Conservation (phyloP, 148 eudicot species). For the Hydrangea macrophylla region DNA sequence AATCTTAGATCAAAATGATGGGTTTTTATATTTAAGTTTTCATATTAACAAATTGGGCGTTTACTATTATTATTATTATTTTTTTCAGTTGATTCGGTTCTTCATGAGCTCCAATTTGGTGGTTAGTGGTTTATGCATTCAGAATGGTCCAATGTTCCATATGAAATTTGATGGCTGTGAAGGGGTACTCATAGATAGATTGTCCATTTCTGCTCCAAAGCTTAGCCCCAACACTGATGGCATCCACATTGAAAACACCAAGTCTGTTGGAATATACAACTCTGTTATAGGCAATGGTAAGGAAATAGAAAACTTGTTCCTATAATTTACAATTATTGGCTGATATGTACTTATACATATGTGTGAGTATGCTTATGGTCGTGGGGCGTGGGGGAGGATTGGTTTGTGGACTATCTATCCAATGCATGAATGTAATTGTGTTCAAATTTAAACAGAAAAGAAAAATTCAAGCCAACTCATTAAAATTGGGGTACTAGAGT, state of each 20-base stretch:
- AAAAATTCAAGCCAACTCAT: no score
- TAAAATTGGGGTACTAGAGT: no score
- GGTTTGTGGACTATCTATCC: no score
- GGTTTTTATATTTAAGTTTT: not conserved
- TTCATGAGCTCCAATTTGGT: conserved; percentile 79
- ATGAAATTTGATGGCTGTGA: conserved; percentile 90
- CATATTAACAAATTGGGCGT: not conserved
- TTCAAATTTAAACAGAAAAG: no score
- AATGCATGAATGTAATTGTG: no score
- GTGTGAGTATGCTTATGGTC: no score
- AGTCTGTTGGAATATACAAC: conserved; percentile 67
- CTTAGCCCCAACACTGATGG: conserved; percentile 97
- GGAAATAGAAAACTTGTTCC: not conserved
- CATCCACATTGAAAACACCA: conserved; percentile 75
- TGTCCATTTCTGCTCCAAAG: conserved; percentile 79
- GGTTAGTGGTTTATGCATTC: conserved; percentile 57
- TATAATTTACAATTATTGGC: no score
- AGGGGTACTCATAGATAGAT: conserved; percentile 74
- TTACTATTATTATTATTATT: not conserved
- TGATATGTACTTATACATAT: no score
- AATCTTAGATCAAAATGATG: not conserved
- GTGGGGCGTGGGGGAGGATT: no score
- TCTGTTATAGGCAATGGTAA: conserved; percentile 84
- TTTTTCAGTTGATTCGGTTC: conserved; percentile 71
- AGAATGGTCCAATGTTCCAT: conserved; percentile 90